phyloP scores from a whole-genome alignment of 2,329 filamentous ascomycete genomes.

The Colletotrichum cuscutae region DNA sequence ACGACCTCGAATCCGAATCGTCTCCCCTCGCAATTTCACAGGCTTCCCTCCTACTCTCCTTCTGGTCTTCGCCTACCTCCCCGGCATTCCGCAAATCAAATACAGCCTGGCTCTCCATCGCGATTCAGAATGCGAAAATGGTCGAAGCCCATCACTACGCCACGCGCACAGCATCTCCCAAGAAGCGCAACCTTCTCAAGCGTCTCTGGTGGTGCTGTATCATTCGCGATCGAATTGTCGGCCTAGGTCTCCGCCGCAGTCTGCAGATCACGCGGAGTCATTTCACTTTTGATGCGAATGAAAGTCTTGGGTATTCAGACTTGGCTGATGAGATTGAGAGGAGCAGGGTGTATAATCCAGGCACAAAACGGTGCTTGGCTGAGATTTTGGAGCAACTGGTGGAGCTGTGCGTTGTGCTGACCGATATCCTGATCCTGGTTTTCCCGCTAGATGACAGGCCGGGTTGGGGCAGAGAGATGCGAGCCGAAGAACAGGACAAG shows the following conservation, averaged over 20 bases:
- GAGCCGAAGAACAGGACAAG: constrained; percentile 43
- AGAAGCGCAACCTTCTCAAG: constrained; percentile 55
- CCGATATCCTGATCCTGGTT: constrained; percentile 56
- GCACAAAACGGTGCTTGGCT: constrained; percentile 55
- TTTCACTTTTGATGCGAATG: constrained; percentile 54
- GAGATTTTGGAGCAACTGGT: constrained; percentile 58
- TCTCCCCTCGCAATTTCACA: constrained; percentile 53
- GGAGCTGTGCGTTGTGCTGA: constrained; percentile 57
- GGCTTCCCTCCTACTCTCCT: constrained; percentile 54
- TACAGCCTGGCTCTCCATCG: constrained; percentile 59
- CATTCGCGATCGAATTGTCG: constrained; percentile 60
- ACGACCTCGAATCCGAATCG: constrained; percentile 56
- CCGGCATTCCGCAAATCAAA: constrained; percentile 50
- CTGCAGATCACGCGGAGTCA: constrained; percentile 60
- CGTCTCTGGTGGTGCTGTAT: constrained; percentile 66
- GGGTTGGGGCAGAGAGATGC: constrained; percentile 49
- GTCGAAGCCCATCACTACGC: constrained; percentile 56
- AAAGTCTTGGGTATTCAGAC: constrained; percentile 52
- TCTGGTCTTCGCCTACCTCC: constrained; percentile 48
- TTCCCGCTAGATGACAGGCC: constrained; percentile 55
- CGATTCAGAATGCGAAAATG: constrained; percentile 60
- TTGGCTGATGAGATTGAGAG: constrained; percentile 56
- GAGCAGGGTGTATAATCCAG: constrained; percentile 56
- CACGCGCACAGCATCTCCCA: constrained; percentile 45
- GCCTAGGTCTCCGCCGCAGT: constrained; percentile 59